phyloP scores from a whole-genome alignment of 2,329 filamentous ascomycete genomes.

The Davidsoniella neocaledoniae region DNA sequence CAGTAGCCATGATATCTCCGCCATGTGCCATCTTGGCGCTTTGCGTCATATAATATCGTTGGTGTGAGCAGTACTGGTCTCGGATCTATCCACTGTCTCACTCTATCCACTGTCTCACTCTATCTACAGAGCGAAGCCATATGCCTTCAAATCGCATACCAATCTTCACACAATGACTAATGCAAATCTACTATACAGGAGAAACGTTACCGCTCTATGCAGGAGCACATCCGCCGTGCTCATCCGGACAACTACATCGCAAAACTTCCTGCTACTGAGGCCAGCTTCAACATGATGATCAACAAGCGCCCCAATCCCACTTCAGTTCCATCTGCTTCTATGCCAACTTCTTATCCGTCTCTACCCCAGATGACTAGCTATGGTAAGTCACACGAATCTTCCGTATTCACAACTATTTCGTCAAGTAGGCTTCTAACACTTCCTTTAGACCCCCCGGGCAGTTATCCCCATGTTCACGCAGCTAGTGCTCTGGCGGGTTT shows the following conservation, averaged over 20 bases:
- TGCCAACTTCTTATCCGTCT: constrained; percentile 17
- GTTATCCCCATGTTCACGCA: constrained; percentile 8
- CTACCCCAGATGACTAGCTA: not conserved
- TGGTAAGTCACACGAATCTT: constrained; percentile 13
- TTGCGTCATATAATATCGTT: too few species aligned
- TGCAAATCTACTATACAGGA: constrained; percentile 38
- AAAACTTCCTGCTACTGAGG: constrained; percentile 92
- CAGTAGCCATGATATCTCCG: too few species aligned
- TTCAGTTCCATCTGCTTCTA: constrained; percentile 22
- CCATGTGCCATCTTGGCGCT: too few species aligned
- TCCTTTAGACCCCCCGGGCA: not conserved
- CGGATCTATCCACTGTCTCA: too few species aligned
- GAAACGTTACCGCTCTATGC: constrained; percentile 95
- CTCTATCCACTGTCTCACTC: too few species aligned
- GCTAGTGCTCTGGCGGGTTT: constrained; percentile 4
- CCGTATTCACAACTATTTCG: constrained; percentile 14
- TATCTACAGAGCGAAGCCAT: too few species aligned
- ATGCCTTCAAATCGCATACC: constrained; percentile 3
- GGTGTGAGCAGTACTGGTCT: too few species aligned
- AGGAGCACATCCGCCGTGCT: constrained; percentile 94
- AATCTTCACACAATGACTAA: not conserved
- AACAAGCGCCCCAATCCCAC: constrained; percentile 38
- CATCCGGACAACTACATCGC: constrained; percentile 96
- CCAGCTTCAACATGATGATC: constrained; percentile 95
- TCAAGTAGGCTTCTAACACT: not conserved